A percentile compares a stretch with the other conserved stretches of the same genome.
phyloP scores from a whole-genome alignment of 805 yeast species.

The Torulaspora gathmanii region DNA sequence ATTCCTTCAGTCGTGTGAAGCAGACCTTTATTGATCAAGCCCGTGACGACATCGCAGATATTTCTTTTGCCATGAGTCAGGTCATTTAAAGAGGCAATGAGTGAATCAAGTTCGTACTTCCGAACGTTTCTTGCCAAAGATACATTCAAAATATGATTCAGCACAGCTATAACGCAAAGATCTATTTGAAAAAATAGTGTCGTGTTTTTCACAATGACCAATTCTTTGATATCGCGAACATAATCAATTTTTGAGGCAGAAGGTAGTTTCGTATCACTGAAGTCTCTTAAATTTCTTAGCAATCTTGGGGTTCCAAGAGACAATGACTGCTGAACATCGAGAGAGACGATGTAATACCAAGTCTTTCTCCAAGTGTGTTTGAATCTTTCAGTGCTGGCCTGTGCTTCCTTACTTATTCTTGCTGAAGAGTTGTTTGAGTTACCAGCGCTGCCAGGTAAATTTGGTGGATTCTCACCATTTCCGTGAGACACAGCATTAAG shows the following conservation, averaged over 20 bases:
- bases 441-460: constrained; percentile 6
- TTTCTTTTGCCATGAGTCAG: constrained; percentile 35
- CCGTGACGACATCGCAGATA: constrained; percentile 28
- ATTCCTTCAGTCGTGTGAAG: constrained; percentile 32
- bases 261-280: constrained; percentile 44
- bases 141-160: constrained; percentile 34
- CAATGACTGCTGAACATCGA: constrained; percentile 42
- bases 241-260: constrained; percentile 37
- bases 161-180: constrained; percentile 36
- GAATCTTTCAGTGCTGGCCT: constrained; percentile 34
- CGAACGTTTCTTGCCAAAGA: constrained; percentile 40
- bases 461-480: constrained; percentile 11
- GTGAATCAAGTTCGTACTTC: constrained; percentile 38
- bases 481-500: constrained; percentile 30
- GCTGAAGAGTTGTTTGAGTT: constrained; percentile 9
- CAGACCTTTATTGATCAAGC: constrained; percentile 29
- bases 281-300: constrained; percentile 37
- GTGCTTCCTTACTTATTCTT: constrained; percentile 22
- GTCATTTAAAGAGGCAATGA: constrained; percentile 34
- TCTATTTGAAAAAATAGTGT: constrained; percentile 46
- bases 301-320: constrained; percentile 41
- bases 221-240: constrained; percentile 40
- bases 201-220: constrained; percentile 45
- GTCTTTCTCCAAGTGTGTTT: constrained; percentile 54
- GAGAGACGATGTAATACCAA: constrained; percentile 46